Evolutionary conservation across 192 early-diverging fungal species (phyloP).

Genomic region (Backusella sp.): DNA sequence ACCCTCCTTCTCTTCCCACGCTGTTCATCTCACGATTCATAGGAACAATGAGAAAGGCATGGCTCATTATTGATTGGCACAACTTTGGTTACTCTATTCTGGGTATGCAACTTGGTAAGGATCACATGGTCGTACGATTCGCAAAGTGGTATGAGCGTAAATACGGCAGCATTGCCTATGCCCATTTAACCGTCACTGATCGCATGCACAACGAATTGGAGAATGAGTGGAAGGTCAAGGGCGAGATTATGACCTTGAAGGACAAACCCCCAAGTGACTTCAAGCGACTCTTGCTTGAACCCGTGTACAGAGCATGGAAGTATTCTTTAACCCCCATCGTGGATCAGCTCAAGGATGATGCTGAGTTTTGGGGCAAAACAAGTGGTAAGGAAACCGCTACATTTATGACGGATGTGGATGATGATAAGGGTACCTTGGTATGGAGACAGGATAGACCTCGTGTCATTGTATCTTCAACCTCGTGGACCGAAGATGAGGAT

Average conservation of each 20-base stretch:
- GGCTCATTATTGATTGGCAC: conserved; percentile 96
- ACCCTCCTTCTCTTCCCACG: conserved; percentile 94
- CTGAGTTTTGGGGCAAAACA: not conserved
- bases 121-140: conserved; percentile 51
- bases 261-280: conserved; percentile 86
- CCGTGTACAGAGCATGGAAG: conserved; percentile 82
- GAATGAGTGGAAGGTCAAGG: conserved; percentile 58
- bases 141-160: conserved; percentile 64
- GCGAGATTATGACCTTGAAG: conserved; percentile 72
- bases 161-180: conserved; percentile 65
- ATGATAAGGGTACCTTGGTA: conserved; percentile 2
- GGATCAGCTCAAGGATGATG: conserved; percentile 11
- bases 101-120: conserved; percentile 61
- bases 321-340: conserved; percentile 65
- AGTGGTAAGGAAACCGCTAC: not conserved
- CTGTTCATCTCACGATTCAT: conserved; percentile 74
- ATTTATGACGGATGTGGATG: conserved; percentile 13
- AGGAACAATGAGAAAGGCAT: conserved; percentile 59
- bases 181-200: conserved; percentile 85
- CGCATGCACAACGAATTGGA: conserved; percentile 74
- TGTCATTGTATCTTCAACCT: conserved; percentile 85
- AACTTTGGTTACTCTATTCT: conserved; percentile 94
- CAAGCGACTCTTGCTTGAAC: conserved; percentile 46
- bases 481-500: conserved; percentile 97
- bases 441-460: conserved; percentile 57